Evolutionary conservation across 2,329 filamentous ascomycete genomes (phyloP).

Genomic region (Colletotrichum lupini): DNA sequence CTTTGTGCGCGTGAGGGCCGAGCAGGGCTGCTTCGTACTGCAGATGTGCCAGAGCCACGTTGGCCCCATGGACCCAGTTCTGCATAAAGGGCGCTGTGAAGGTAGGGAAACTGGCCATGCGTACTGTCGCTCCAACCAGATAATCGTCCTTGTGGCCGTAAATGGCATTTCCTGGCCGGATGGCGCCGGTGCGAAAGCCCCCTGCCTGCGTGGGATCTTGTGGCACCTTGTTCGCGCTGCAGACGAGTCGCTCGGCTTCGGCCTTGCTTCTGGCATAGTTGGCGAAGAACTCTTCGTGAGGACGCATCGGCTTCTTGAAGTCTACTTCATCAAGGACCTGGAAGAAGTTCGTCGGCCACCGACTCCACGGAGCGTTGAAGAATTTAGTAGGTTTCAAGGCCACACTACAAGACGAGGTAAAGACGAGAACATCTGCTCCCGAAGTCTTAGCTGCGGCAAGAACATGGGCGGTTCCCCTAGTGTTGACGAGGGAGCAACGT

Average conservation of each 20-base stretch:
- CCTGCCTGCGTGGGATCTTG: slow-evolving; percentile 34
- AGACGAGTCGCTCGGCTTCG: slow-evolving; percentile 62
- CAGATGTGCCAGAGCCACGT: slow-evolving; percentile 65
- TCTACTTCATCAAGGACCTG: slow-evolving; percentile 60
- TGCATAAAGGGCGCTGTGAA: slow-evolving; percentile 59
- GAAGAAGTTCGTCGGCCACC: slow-evolving; percentile 49
- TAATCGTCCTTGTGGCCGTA: slow-evolving; percentile 61
- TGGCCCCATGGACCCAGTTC: slow-evolving; percentile 61
- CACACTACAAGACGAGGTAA: slow-evolving; percentile 61
- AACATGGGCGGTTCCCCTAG: slow-evolving; percentile 60
- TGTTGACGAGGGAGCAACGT: slow-evolving; percentile 60
- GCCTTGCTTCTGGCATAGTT: slow-evolving; percentile 65
- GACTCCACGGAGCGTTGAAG: slow-evolving; percentile 57
- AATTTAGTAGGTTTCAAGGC: slow-evolving; percentile 53
- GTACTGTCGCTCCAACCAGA: slow-evolving; percentile 52
- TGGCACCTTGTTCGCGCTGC: slow-evolving; percentile 49
- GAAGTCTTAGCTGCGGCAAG: slow-evolving; percentile 56
- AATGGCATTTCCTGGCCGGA: slow-evolving; percentile 64
- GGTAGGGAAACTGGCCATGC: slow-evolving; percentile 49
- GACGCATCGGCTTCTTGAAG: slow-evolving; percentile 51
- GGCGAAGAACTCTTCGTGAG: slow-evolving; percentile 55
- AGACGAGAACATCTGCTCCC: slow-evolving; percentile 62
- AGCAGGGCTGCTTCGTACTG: slow-evolving; percentile 63
- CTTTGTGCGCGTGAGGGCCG: slow-evolving; percentile 46
- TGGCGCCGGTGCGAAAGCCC: slow-evolving; percentile 62